phyloP scores from a whole-genome alignment of 2,329 filamentous ascomycete genomes.

The Neofusicoccum sp. region DNA sequence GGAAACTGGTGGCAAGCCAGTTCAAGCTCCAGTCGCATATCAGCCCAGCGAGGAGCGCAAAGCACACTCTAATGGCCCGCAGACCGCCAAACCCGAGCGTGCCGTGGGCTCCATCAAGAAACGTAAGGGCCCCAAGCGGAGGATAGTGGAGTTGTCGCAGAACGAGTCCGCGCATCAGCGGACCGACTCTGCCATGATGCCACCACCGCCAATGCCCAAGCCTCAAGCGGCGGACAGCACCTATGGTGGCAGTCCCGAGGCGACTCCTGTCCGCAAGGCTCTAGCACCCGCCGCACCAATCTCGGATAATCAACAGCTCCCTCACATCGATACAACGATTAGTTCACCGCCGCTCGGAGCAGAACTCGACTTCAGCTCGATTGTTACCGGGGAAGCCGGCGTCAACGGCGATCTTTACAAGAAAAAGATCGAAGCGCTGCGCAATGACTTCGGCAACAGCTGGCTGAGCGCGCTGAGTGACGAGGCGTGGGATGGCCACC shows the following conservation, averaged over 20 bases:
- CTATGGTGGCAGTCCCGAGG: constrained; percentile 32
- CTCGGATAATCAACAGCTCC: constrained; percentile 6
- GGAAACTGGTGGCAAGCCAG: constrained; percentile 1
- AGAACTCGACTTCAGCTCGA: constrained; percentile 16
- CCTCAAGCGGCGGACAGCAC: constrained; percentile 21
- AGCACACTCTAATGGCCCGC: background rate
- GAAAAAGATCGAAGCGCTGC: constrained; percentile 83
- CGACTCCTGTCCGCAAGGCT: constrained; percentile 26
- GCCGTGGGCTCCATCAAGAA: constrained; percentile 19
- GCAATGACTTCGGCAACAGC: constrained; percentile 80
- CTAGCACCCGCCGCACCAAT: constrained; percentile 7
- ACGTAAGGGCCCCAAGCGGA: constrained; percentile 57
- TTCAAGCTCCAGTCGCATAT: background rate
- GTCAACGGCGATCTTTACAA: constrained; percentile 77
- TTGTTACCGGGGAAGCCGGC: constrained; percentile 58
- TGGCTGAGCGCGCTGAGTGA: constrained; percentile 88
- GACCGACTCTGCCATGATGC: constrained; percentile 20
- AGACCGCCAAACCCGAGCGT: constrained; percentile 1
- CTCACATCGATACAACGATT: constrained; percentile 28
- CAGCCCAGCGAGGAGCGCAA: constrained; percentile 8
- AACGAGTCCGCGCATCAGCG: constrained; percentile 34
- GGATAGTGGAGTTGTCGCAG: constrained; percentile 60
- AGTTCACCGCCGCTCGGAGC: constrained; percentile 28
- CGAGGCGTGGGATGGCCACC: constrained; percentile 58
- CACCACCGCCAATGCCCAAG: constrained; percentile 7